Evolutionary conservation across 805 yeast genomes (phyloP).

Genomic region (Lachancea meyersii): DNA sequence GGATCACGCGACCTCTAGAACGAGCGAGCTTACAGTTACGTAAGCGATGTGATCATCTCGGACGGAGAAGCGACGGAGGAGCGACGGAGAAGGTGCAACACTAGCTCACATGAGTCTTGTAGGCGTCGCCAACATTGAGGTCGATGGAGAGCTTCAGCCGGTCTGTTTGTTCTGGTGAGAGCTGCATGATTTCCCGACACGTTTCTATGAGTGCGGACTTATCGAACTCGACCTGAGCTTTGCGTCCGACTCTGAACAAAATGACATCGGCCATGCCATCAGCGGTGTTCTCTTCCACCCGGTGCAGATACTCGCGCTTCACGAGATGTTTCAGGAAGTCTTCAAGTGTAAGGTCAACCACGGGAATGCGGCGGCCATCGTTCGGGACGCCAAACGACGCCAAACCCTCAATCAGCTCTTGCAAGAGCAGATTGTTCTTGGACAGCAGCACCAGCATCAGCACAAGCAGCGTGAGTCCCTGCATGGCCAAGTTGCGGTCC

Average conservation of each 20-base stretch:
- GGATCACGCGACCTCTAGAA: too few species aligned
- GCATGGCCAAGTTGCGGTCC: constrained; percentile 19
- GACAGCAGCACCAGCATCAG: constrained; percentile 23
- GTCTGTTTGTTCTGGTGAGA: constrained; percentile 14
- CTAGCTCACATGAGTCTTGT: not conserved
- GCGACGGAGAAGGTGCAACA: too few species aligned
- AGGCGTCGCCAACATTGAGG: constrained; percentile 25
- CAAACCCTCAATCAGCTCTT: constrained; percentile 19
- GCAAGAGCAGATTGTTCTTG: constrained; percentile 24
- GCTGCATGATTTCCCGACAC: constrained; percentile 17
- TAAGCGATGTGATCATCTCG: not conserved
- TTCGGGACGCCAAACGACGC: constrained; percentile 25
- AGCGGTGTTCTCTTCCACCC: constrained; percentile 20
- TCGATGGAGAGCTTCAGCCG: constrained; percentile 18
- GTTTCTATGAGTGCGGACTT: constrained; percentile 17
- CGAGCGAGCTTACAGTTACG: too few species aligned
- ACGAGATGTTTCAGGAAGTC: constrained; percentile 22
- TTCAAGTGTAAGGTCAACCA: constrained; percentile 18
- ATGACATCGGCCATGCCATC: constrained; percentile 20
- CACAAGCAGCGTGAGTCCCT: constrained; percentile 21
- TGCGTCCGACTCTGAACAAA: constrained; percentile 24
- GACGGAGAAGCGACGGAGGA: too few species aligned
- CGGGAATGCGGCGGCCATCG: constrained; percentile 25
- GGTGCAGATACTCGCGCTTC: constrained; percentile 21
- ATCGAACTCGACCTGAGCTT: constrained; percentile 26